Conservation (phyloP, 177 flowering plant genomes). For the Tripterygium wilfordii region DNA sequence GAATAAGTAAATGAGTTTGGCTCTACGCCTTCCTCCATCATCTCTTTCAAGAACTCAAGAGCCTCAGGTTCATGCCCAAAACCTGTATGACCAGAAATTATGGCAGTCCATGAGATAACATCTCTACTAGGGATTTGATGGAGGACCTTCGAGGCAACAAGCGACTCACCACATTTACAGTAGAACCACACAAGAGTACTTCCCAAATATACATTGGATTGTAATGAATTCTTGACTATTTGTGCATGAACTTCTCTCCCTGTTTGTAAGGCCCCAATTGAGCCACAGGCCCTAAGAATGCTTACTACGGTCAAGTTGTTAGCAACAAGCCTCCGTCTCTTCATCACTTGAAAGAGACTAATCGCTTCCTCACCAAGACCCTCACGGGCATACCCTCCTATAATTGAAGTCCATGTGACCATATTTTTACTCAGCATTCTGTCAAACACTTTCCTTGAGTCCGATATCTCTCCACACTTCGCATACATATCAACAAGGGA, state of each 20-base stretch:
- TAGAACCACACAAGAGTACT: constrained; percentile 90
- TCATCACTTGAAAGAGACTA: constrained; percentile 56
- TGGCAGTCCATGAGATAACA: constrained; percentile 88
- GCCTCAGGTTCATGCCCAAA: constrained; percentile 70
- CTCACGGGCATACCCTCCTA: constrained; percentile 73
- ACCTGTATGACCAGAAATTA: constrained; percentile 66
- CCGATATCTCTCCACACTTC: constrained; percentile 56
- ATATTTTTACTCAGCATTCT: constrained; percentile 64
- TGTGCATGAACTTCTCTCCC: constrained; percentile 87
- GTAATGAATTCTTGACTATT: constrained; percentile 43
- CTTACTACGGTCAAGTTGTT: constrained; percentile 69
- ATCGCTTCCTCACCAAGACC: constrained; percentile 75
- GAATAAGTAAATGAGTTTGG: constrained; percentile 81
- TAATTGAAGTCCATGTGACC: constrained; percentile 85
- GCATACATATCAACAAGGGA: constrained; percentile 74
- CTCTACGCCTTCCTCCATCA: constrained; percentile 76
- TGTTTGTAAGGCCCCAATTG: constrained; percentile 29
- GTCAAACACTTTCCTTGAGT: constrained; percentile 54
- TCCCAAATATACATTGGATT: constrained; percentile 49
- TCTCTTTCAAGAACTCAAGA: constrained; percentile 57
- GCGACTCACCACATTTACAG: constrained; percentile 53
- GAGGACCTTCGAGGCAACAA: constrained; percentile 49
- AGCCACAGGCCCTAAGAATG: constrained; percentile 74
- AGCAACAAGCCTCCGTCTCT: constrained; percentile 42
- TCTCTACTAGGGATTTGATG: constrained; percentile 64